A percentile compares a stretch with the other conserved stretches of the same genome.
Evolutionary conservation across 208 protist species (phyloP).

Genomic region (Trypanosoma cruzi): DNA sequence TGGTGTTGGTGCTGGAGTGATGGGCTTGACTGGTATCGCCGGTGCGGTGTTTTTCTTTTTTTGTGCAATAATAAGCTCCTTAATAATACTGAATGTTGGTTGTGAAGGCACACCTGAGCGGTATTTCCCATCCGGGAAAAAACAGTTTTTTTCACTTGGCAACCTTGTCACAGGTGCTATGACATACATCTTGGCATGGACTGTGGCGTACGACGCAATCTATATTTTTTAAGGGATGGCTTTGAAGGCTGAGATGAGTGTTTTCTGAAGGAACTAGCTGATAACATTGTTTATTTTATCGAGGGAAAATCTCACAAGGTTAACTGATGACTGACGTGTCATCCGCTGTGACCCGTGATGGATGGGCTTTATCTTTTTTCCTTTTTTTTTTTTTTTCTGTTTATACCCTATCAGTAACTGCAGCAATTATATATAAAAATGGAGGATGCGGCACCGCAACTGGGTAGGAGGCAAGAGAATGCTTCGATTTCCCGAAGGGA

Average conservation of each 20-base stretch:
- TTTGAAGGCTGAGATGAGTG: background rate
- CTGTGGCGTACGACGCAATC: constrained; percentile 84
- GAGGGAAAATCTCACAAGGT: background rate
- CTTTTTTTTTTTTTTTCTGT: background rate
- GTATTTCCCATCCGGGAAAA: constrained; percentile 77
- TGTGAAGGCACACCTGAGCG: constrained; percentile 57
- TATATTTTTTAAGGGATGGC: constrained; percentile 81
- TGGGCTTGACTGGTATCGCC: constrained; percentile 72
- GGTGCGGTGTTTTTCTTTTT: constrained; percentile 76
- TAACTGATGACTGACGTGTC: background rate
- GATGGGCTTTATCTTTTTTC: background rate
- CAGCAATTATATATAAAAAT: background rate
- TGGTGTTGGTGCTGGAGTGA: constrained; percentile 73
- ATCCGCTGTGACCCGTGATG: background rate
- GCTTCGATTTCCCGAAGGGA: background rate
- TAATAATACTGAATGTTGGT: constrained; percentile 50
- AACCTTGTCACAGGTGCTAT: constrained; percentile 65
- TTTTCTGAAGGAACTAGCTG: background rate
- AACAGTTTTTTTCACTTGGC: constrained; percentile 68
- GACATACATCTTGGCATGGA: constrained; percentile 89
- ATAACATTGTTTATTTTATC: background rate
- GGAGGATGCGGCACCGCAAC: background rate
- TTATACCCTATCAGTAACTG: background rate
- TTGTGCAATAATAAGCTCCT: constrained; percentile 55
- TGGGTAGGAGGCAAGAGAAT: background rate